phyloP scores from a whole-genome alignment of 2,329 filamentous ascomycete species.

The Cercospora janseana region DNA sequence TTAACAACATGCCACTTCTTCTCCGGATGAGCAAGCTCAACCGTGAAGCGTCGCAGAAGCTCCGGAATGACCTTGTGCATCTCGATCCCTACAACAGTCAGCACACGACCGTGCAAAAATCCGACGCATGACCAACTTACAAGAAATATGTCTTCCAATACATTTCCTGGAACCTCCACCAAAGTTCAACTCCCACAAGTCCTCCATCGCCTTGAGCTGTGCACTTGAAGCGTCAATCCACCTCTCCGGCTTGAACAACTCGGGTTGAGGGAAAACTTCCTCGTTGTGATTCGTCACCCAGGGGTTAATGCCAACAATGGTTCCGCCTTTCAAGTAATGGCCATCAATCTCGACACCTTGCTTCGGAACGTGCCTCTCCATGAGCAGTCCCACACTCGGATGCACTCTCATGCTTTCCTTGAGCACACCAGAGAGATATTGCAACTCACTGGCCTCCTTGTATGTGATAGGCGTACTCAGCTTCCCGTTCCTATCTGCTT shows the following conservation, averaged over 20 bases:
- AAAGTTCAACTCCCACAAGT: background rate
- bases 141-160: conserved; percentile 1
- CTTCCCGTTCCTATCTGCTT: background rate
- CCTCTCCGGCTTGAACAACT: conserved; percentile 37
- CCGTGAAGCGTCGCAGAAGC: background rate
- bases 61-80: conserved; percentile 4
- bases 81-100: background rate
- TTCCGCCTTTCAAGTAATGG: conserved; percentile 35
- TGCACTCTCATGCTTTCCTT: conserved; percentile 47
- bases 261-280: conserved; percentile 35
- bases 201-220: background rate
- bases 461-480: conserved; percentile 16
- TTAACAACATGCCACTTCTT: conserved; percentile 2
- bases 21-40: background rate
- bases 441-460: conserved; percentile 36
- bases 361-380: conserved; percentile 23
- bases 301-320: conserved; percentile 33
- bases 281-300: conserved; percentile 36
- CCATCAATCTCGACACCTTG: conserved; percentile 26
- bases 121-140: background rate
- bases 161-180: conserved; percentile 2
- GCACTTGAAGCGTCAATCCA: conserved; percentile 29
- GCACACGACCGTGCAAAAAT: background rate
- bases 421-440: conserved; percentile 45
- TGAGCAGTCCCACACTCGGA: conserved; percentile 42